phyloP scores from a whole-genome alignment of 306 rosid genomes.

The Ochetophila trinervis region DNA sequence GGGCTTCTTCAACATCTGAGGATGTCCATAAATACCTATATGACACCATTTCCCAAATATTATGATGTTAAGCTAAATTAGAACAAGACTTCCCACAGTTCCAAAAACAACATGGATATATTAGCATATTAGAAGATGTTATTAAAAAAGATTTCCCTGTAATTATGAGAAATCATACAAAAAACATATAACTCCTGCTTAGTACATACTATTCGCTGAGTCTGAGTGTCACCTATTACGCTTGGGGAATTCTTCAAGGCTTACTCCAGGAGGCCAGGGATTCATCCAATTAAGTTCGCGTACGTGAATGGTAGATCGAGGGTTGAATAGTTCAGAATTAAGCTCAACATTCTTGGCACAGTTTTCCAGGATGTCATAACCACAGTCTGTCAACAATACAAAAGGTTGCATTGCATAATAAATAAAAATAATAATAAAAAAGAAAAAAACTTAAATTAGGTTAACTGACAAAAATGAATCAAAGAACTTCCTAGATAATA shows the following conservation, averaged over 20 bases:
- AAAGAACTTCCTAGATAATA: neutral
- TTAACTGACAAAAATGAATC: slow-evolving; percentile 9
- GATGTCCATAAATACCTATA: slow-evolving; percentile 69
- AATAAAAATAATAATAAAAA: too few species aligned
- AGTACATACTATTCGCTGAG: neutral
- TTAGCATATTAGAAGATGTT: neutral
- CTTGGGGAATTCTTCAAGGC: slow-evolving; percentile 35
- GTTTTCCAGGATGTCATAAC: slow-evolving; percentile 73
- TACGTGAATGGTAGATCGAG: slow-evolving; percentile 46
- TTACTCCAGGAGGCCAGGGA: slow-evolving; percentile 70
- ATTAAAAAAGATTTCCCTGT: neutral
- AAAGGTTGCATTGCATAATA: slow-evolving; percentile 11
- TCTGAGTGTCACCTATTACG: slow-evolving; percentile 41
- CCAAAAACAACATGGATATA: neutral
- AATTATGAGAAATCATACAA: neutral
- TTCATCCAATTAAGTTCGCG: slow-evolving; percentile 85
- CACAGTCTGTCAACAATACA: slow-evolving; percentile 59
- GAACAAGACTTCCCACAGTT: neutral
- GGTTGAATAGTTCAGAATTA: slow-evolving; percentile 48
- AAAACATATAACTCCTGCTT: neutral
- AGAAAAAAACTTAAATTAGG: slow-evolving; percentile 13
- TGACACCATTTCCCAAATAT: slow-evolving; percentile 25
- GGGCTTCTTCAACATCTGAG: slow-evolving; percentile 65
- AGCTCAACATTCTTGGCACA: slow-evolving; percentile 70
- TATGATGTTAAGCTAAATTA: neutral